Evolutionary conservation across 2,329 filamentous ascomycete species (phyloP).

Genomic region (Aspergillus phoenicis): DNA sequence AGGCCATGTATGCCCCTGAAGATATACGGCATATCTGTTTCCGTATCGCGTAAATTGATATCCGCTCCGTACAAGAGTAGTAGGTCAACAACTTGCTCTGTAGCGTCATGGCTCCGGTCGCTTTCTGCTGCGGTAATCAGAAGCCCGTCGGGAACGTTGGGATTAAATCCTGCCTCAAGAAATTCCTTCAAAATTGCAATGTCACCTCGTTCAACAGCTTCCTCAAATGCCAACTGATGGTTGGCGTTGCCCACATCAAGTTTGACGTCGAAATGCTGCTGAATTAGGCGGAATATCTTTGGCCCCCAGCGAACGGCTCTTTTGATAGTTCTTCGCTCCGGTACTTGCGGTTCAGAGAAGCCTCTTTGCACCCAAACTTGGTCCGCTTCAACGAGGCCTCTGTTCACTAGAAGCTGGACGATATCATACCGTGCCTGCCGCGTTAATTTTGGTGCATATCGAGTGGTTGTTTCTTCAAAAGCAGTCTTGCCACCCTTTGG

Average conservation of each 20-base stretch:
- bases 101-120: too few species aligned
- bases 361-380: too few species aligned
- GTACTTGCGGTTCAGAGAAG: too few species aligned
- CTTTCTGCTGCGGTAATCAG: not conserved
- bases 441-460: too few species aligned
- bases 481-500: not conserved
- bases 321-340: not conserved
- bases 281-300: not conserved
- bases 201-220: not conserved
- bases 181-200: not conserved
- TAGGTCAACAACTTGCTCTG: not conserved
- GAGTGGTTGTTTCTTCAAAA: not conserved
- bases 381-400: not conserved
- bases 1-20: not conserved
- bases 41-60: not conserved
- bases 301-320: fast-evolving
- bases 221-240: not conserved
- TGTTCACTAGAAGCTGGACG: not conserved
- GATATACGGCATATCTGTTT: not conserved
- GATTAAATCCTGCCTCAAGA: not conserved
- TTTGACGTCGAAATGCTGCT: not conserved
- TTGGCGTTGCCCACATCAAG: not conserved
- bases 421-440: not conserved
- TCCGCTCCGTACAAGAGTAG: not conserved
- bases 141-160: not conserved